Base-by-base conservation (phyloP, 306 rosid species). In the Glycine latifolia region DNA sequence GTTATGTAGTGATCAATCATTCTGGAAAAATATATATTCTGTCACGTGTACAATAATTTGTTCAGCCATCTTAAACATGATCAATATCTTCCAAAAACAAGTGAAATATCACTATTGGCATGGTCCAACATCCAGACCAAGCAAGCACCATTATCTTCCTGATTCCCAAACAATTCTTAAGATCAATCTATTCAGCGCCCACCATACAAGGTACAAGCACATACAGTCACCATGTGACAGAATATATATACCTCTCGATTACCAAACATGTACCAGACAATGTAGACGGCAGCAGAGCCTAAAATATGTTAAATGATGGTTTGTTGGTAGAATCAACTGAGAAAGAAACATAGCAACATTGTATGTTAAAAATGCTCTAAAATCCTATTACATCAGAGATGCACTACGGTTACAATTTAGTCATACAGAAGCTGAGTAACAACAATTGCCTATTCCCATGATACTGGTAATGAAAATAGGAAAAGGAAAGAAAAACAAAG, bases 391-490 rank as follows among this genome's bases (percentile, higher is more conserved):
- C 83, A 87, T 74, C 62, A 54, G 60, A 83, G 60, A 55, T 74
- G 35, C 79, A 79, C 79, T 82, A 62, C 31, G 9, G 66, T 79
- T 69, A 87, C 87, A 82, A 85, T 79, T 58, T 52, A 76, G 86
- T 84, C 76, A 79, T 82, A 73, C 83, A 76, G 44, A 48, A 83
- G 59, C 85, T 43, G 46, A 81, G 73, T 73, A 81, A 83, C 73
- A 83, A 79, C 79, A 85, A 85, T 85, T 71, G 81, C 87, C 89
- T 82, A 82, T 52, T 82, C 87, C 78, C 84, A 67, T 69, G 59
- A 82, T 61, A 75, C 47, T 77, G 75, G 31, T 75, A 69, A 60
- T 37, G 66, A 73, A 11, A 44, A 68, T 67, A 71, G 46, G 71
- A 60, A 67, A 60, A 60, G 2, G 10, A 53, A 3, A 33, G 3